Evolutionary conservation across 768 basidiomycete species (phyloP), one percentile per base, ranked within the genome.

Genomic region (Pholiota molesta): DNA sequence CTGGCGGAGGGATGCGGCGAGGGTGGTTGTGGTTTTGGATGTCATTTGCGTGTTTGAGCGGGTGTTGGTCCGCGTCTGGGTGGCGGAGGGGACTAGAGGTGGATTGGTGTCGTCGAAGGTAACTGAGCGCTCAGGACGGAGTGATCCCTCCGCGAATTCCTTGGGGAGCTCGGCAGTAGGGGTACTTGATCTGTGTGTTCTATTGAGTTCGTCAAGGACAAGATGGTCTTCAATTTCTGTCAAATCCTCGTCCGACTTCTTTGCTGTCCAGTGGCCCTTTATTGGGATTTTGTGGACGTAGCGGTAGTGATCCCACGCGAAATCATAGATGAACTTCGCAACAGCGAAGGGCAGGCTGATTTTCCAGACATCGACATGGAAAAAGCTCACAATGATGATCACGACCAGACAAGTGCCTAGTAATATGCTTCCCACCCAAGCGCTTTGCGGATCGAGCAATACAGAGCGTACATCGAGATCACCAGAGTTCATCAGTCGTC

Each of bases 301-400:
- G 23, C 81, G 77, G 69, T 83, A 85, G 66, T 83, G 76, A 69
- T 88, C 86, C 85, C 86, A 83, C 42, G 71, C 69, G 26, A 84
- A 47, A 70, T 98, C 95, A 53, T 88, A 86, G 4, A 83, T 31
- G 42, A 95, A 80, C 74, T 94, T 95, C 56, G 84, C 72, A 0
- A 81, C 71, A 0, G 93, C 94, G 49, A 94, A 94, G 0, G 96
- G 94, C 13, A 94, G 81, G 5, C 86, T 91, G 52, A 97, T 90
- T 74, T 83, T 86, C 91, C 92, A 95, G 2, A 93, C 91, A 56
- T 93, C 89, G n/a, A 93, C 79, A 52, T 86, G 81, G 65, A 91
- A 79, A 71, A 89, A 92, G 70, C 88, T 91, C 62, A 90, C 86
- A 3, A 88, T 85, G 55, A 97, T 86, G 21, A 92, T 83, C 10